These are phyloP conservation scores for Fusarium citri DNA, from an alignment of 2,329 filamentous ascomycete species.

Conservation along the genomic window DNA sequence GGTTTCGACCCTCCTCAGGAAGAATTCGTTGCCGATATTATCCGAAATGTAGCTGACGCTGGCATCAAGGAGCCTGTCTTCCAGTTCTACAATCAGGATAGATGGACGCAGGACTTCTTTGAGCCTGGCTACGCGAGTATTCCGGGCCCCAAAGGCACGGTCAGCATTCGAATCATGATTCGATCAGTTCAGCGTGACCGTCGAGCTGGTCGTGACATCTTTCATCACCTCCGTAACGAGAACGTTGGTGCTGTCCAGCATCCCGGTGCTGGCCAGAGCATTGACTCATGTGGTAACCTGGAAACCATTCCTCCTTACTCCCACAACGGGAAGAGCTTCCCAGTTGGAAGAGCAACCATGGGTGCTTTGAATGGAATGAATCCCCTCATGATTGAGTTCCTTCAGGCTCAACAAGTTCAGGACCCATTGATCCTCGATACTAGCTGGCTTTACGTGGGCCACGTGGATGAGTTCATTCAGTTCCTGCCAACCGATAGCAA, in stretches of 20 bases:
- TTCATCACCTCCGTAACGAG: slow-evolving; percentile 45
- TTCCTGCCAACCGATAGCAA: slow-evolving; percentile 44
- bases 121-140: slow-evolving; percentile 55
- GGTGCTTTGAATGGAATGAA: slow-evolving; percentile 23
- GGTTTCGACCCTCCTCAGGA: neutral
- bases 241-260: slow-evolving; percentile 50
- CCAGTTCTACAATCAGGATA: slow-evolving; percentile 19
- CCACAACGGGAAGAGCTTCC: slow-evolving; percentile 34
- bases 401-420: slow-evolving; percentile 52
- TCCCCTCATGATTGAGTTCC: slow-evolving; percentile 44
- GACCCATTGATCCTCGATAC: slow-evolving; percentile 51
- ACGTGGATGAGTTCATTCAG: slow-evolving; percentile 49
- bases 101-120: slow-evolving; percentile 56
- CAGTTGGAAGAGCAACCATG: slow-evolving; percentile 38
- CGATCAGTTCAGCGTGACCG: slow-evolving; percentile 47
- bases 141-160: slow-evolving; percentile 51
- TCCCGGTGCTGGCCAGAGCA: slow-evolving; percentile 19
- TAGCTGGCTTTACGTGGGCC: slow-evolving; percentile 44
- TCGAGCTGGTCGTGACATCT: slow-evolving; percentile 47
- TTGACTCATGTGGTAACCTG: slow-evolving; percentile 49
- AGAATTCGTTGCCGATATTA: slow-evolving; percentile 8
- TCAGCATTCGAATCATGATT: slow-evolving; percentile 50
- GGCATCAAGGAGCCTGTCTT: slow-evolving; percentile 26
- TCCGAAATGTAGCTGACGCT: slow-evolving; percentile 1
- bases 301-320: slow-evolving; percentile 53